Evolutionary conservation across 768 basidiomycete species (phyloP), one percentile per base, ranked within the genome.

Genomic region (Termitomyces titanicus): DNA sequence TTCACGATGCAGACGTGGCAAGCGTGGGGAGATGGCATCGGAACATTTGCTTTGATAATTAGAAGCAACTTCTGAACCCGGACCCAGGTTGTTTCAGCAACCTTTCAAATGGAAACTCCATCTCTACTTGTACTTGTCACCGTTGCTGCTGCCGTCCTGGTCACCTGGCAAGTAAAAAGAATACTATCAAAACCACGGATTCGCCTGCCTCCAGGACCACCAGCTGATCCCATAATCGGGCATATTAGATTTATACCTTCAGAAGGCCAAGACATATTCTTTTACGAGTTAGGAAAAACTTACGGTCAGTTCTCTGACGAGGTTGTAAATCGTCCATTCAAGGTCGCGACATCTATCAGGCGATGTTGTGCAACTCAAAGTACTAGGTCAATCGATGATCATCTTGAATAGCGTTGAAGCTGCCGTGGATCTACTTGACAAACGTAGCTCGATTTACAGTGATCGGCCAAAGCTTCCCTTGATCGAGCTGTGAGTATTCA

Each of bases 171-270:
- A 40, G 53, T 11, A 31, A 51, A 34, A 37, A 42, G 2, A 51
- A 22, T 31, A 39, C 6, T 51, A 6, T 52, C 53, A 2, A 55
- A 39, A 25, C 40, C 45, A 40, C 50, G 24, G n/a, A 7, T 15
- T 15, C 51, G 35, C 7, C 34, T 62, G 3, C 72, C 74, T 7
- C 74, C 73, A 13, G 66, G 74, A 22, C 74, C 72, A 2, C 73
- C 72, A 7, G 62, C 66, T 9, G 71, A 76, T 50, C 69, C 71
- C 4, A 37, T 76, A 45, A 63, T 76, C 13, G 74, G 74, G 9
- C 72, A 76, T 54, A 57, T 71, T 17, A 66, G 71, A 7, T 53
- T 66, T 10, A 67, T 76, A n/a, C 74, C 73, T 12, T 27, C 63
- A 1, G 55, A 61, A n/a, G 59, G 66, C 38, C 61, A 63, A 43